Evolutionary conservation across 2,329 filamentous ascomycete genomes (phyloP), one percentile per base, ranked within the genome.

Genomic region (Sordariomycetes sp.): DNA sequence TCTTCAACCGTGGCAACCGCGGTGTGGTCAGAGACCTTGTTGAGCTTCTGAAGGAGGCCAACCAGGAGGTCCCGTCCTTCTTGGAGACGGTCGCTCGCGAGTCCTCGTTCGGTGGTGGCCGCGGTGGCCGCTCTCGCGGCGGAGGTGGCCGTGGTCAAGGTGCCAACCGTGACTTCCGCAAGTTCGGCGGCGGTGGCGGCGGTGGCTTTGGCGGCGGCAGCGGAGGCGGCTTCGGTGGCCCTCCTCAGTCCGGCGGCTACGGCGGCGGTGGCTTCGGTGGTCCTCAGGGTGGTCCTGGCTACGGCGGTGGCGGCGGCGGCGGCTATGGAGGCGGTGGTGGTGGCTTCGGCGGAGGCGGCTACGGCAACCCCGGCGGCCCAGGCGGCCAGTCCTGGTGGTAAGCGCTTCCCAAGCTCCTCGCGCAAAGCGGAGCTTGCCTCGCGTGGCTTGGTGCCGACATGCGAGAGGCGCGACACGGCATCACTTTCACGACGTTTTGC

Each of bases 1-100:
- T 98, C 75, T 96, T 98, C 82, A 98, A 98, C 77, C 90, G 92
- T 57, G 90, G 90, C 55, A 98, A 98, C 74, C 86, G 92, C 52
- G 92, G 92, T 65, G 86, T 98, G 48, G 92, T 96, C 44, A 84
- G 92, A 47, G 92, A 96, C 51, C 79, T 98, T 41, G 76, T 98
- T 49, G 92, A 98, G n/a, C 79, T 98, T 19, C 76, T 98, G 47
- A 96, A 96, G 73, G 92, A 98, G 63, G 92, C 92, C 46, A 94
- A 98, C 69, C 92, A 98, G 63, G 92, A 98, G 54, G 77, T 96
- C 42, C 92, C 92, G 21, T 58, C 73, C 31, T 98, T 96, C 77
- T 74, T 98, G 40, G 92, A 98, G 74, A 93, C 84, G 54, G 94
- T 98, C 63, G 90, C 92, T 51, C 87, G 92, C 43, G 92, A 98